A percentile compares a stretch with the other conserved stretches of the same genome.
These are phyloP conservation scores for Camellia lanceoleosa DNA, from an alignment of 148 eudicot genomes.

Conservation along the genomic window DNA sequence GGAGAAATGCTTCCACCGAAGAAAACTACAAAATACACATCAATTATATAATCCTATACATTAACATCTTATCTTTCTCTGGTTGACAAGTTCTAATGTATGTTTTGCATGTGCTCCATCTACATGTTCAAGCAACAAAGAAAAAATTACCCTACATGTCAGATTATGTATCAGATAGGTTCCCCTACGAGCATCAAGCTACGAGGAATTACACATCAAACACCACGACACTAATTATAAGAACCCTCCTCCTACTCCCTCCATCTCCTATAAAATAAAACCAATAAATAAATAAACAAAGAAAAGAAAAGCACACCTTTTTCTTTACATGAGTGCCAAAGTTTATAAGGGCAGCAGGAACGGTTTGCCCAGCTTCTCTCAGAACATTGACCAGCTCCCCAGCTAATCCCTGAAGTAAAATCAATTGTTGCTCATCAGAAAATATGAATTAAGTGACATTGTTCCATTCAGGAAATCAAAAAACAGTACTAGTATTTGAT, in stretches of 20 bases:
- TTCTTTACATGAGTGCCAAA: constrained; percentile 99
- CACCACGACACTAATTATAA: not conserved
- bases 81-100: not conserved
- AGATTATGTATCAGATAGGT: not conserved
- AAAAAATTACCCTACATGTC: not conserved
- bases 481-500: not conserved
- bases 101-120: not conserved
- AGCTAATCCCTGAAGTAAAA: constrained; percentile 61
- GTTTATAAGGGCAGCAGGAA: constrained; percentile 71
- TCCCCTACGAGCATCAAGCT: not conserved
- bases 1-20: too few species aligned
- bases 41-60: not conserved
- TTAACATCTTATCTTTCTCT: not conserved
- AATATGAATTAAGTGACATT: constrained; percentile 2
- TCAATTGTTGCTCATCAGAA: not conserved
- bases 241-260: not conserved
- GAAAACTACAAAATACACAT: not conserved
- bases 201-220: not conserved
- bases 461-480: not conserved
- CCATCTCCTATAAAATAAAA: too few species aligned
- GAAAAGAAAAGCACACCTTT: constrained; percentile 50
- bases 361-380: constrained; percentile 84
- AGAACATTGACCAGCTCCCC: constrained; percentile 98
- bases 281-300: not conserved
- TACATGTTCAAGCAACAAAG: not conserved